These are phyloP conservation scores for Termitomyces eurrhizus DNA, from an alignment of 768 basidiomycete species.

Conservation along the genomic window DNA sequence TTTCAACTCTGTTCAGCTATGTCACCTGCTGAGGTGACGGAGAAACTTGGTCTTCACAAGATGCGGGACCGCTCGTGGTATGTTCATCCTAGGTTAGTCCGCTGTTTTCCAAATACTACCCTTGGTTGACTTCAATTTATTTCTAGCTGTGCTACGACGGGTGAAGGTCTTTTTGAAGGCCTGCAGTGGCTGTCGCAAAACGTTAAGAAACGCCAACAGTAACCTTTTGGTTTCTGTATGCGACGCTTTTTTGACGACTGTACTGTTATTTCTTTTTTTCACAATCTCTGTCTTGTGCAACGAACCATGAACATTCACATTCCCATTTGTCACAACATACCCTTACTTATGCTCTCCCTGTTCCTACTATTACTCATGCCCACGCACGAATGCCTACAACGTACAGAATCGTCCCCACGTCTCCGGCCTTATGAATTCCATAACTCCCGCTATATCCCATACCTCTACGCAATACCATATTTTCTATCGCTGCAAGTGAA, in stretches of 20 bases:
- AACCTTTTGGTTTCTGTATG: constrained; percentile 15
- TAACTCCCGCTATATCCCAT: constrained; percentile 19
- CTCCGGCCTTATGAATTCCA: constrained; percentile 29
- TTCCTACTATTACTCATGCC: constrained; percentile 34
- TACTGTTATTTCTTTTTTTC: constrained; percentile 16
- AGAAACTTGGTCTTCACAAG: constrained; percentile 90
- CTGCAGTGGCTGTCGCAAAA: constrained; percentile 97
- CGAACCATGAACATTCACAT: constrained; percentile 3
- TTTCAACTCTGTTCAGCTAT: constrained; percentile 55
- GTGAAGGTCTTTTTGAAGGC: constrained; percentile 96
- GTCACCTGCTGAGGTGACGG: constrained; percentile 99
- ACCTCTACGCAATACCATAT: constrained; percentile 22
- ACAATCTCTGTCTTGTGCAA: constrained; percentile 17
- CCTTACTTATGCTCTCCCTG: constrained; percentile 25
- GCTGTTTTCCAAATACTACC: neutral
- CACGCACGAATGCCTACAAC: constrained; percentile 35
- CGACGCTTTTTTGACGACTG: constrained; percentile 17
- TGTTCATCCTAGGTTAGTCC: constrained; percentile 90
- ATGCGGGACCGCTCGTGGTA: constrained; percentile 99
- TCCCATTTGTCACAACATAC: constrained; percentile 25
- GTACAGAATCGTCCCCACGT: constrained; percentile 30
- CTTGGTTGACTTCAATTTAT: constrained; percentile 5
- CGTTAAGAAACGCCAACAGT: constrained; percentile 89
- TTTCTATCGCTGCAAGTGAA: constrained; percentile 3
- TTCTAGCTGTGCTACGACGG: constrained; percentile 87